Percentiles rank a stretch among this genome's conserved stretches.
Evolutionary conservation across 257 asterid genomes (phyloP).

Genomic region (Scutellaria baicalensis): DNA sequence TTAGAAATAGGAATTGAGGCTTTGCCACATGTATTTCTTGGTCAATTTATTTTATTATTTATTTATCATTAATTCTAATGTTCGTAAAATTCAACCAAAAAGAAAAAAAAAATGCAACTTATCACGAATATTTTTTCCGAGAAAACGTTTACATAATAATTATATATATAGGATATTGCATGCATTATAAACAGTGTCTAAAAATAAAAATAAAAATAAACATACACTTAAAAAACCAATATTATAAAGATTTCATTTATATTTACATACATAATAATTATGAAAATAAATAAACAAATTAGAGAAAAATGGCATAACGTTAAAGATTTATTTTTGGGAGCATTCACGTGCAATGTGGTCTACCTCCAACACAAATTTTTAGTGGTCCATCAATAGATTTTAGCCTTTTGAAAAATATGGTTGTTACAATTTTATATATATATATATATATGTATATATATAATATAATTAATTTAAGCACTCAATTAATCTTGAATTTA

Average conservation of each 20-base stretch:
- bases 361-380: neutral
- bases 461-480: constrained; percentile 13
- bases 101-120: no score
- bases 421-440: constrained; percentile 13
- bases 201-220: no score
- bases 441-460: no score
- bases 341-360: constrained; percentile 29
- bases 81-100: no score
- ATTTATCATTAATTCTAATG: no score
- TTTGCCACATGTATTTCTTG: neutral
- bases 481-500: neutral
- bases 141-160: no score
- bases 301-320: constrained; percentile 6
- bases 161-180: no score
- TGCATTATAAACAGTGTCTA: no score
- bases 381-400: constrained; percentile 27
- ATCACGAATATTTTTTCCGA: no score
- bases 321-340: neutral
- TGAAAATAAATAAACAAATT: no score
- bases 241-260: neutral
- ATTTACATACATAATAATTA: no score
- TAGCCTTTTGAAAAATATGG: neutral
- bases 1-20: neutral
- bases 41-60: neutral
- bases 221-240: neutral